Evolutionary conservation across 495 filamentous ascomycete genomes (phyloP).

Genomic region (Pyronema omphalodes): DNA sequence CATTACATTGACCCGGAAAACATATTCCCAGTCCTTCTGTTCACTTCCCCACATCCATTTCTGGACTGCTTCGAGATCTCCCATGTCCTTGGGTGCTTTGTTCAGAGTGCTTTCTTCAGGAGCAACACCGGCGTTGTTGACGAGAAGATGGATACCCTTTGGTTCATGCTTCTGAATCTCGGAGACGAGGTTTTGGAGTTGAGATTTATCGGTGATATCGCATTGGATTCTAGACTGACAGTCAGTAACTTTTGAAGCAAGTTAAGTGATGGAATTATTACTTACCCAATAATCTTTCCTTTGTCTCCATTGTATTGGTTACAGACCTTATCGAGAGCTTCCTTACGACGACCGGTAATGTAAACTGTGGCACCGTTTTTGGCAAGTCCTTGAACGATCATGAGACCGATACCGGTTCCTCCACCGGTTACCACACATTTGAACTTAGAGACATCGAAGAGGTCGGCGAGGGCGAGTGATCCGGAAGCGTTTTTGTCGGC

Average conservation of each 20-base stretch:
- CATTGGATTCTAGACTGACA: not conserved
- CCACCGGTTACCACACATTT: constrained; percentile 47
- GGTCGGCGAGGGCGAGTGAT: not conserved
- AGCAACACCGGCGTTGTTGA: constrained; percentile 41
- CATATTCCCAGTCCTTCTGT: constrained; percentile 21
- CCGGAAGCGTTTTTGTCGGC: too few relatives aligned
- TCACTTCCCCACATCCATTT: constrained; percentile 7
- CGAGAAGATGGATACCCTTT: constrained; percentile 35
- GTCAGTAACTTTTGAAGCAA: not conserved
- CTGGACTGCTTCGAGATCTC: constrained; percentile 8
- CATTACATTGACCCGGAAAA: constrained; percentile 36
- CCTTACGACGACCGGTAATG: constrained; percentile 40
- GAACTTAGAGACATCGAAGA: constrained; percentile 40
- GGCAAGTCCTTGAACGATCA: constrained; percentile 37
- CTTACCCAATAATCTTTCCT: constrained; percentile 16
- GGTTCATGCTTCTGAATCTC: constrained; percentile 12
- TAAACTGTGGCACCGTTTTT: constrained; percentile 46
- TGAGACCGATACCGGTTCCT: constrained; percentile 36
- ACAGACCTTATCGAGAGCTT: constrained; percentile 34
- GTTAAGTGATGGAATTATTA: not conserved
- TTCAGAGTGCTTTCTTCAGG: constrained; percentile 22
- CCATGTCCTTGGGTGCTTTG: constrained; percentile 16
- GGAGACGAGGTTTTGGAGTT: constrained; percentile 9
- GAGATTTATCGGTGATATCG: constrained; percentile 12
- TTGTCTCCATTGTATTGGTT: constrained; percentile 5